Conservation (phyloP, 225 moss, liverwort and hornwort genomes). For the Rhytidiadelphus loreus region DNA sequence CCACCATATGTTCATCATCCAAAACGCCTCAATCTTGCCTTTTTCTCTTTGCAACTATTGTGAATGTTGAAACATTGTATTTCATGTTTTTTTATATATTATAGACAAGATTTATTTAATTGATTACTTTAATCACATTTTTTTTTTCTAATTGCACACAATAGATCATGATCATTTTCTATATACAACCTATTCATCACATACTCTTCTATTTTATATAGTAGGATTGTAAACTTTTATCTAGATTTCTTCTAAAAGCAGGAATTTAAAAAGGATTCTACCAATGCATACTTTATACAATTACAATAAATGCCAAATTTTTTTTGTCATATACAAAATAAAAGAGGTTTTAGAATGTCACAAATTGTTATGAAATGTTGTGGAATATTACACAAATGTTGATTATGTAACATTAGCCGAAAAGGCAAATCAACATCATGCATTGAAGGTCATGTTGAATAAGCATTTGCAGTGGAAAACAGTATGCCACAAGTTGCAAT, state of each 20-base stretch:
- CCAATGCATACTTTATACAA: background rate
- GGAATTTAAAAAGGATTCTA: background rate
- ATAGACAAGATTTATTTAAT: background rate
- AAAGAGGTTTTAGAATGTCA: background rate
- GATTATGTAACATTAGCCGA: rapidly evolving
- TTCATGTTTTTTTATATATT: background rate
- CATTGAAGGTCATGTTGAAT: background rate
- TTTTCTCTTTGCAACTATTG: background rate
- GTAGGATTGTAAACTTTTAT: background rate
- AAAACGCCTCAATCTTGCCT: rapidly evolving
- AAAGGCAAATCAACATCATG: background rate
- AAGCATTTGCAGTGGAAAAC: background rate
- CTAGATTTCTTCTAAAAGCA: background rate
- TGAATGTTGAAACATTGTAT: background rate
- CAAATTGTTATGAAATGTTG: background rate
- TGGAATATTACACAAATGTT: background rate
- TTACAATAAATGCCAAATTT: background rate
- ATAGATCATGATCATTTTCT: background rate
- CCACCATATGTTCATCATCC: background rate
- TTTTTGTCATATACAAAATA: background rate
- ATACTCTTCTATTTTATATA: background rate
- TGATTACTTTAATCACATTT: rapidly evolving
- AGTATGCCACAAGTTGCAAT: background rate
- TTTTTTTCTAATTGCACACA: background rate
- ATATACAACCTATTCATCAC: background rate